phyloP scores from a whole-genome alignment of 768 basidiomycete species.

The Xerocomus brunneocitrinus region DNA sequence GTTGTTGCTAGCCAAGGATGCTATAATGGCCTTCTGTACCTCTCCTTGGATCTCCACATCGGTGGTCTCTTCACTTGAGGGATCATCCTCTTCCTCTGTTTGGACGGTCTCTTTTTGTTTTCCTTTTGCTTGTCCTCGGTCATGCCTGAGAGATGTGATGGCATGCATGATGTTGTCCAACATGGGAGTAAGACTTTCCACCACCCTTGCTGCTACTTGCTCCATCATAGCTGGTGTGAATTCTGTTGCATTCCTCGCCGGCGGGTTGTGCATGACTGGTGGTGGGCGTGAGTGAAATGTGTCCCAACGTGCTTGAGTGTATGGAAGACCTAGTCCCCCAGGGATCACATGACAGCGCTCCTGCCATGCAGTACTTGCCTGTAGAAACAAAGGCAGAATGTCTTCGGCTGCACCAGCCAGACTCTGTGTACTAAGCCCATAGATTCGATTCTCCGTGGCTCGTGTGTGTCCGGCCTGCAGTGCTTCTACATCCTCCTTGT shows the following conservation, averaged over 20 bases:
- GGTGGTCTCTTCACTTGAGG: no score
- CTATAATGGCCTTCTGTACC: no score
- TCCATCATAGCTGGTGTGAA: background rate
- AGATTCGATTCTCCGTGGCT: background rate
- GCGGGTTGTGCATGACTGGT: no score
- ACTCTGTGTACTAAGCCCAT: background rate
- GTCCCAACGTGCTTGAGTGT: background rate
- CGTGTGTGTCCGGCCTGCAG: background rate
- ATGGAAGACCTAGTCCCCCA: background rate
- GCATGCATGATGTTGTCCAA: background rate
- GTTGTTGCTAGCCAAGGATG: no score
- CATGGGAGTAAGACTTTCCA: background rate
- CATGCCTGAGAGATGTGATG: no score
- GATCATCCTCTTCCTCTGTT: no score
- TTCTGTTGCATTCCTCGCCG: no score
- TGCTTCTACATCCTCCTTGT: background rate
- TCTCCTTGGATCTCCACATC: no score
- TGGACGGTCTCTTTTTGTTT: no score
- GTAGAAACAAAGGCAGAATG: background rate
- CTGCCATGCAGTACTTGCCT: background rate
- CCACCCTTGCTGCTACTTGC: background rate
- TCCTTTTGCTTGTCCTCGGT: no score
- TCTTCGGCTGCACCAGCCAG: background rate
- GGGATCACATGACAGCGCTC: background rate
- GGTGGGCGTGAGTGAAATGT: no score